Conservation (phyloP, 768 basidiomycete genomes). For the Tulasnella calospora region DNA sequence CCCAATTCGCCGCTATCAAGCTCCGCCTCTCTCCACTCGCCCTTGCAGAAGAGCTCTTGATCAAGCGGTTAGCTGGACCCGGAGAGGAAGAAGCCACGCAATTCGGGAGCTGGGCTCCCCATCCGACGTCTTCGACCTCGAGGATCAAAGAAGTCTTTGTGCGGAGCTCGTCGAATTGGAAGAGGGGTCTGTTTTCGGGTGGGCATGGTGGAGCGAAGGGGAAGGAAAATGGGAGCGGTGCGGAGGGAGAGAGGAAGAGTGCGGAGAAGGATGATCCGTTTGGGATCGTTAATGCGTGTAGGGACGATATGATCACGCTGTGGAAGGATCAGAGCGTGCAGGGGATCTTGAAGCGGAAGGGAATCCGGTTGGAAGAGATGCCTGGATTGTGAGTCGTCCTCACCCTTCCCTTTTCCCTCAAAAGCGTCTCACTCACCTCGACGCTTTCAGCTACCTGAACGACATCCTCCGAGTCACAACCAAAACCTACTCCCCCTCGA, state of each 20-base stretch:
- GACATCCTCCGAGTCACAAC: conserved; percentile 24
- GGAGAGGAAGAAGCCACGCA: conserved; percentile 27
- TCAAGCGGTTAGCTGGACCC: conserved; percentile 27
- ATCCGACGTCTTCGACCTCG: background rate
- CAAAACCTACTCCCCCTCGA: conserved; percentile 22
- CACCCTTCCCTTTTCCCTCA: too few species aligned
- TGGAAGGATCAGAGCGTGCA: conserved; percentile 23
- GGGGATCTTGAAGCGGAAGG: too few species aligned
- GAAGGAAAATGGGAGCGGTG: too few species aligned
- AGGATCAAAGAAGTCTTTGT: conserved; percentile 26
- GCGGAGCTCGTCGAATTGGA: background rate
- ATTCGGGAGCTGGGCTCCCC: conserved; percentile 21
- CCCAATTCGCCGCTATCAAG: conserved; percentile 37
- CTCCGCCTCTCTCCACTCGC: conserved; percentile 60
- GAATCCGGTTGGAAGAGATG: conserved; percentile 19
- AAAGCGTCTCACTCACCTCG: background rate
- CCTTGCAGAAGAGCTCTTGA: conserved; percentile 46
- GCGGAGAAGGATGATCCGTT: too few species aligned
- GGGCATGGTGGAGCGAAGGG: too few species aligned
- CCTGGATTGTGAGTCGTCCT: conserved; percentile 24
- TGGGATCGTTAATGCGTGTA: too few species aligned
- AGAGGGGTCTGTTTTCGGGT: too few species aligned
- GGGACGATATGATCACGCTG: conserved; percentile 24
- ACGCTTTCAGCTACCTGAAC: conserved; percentile 25
- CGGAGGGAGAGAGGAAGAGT: too few species aligned